Conservation (phyloP, 768 basidiomycete species). For the Omphalotus guepiniiformis region DNA sequence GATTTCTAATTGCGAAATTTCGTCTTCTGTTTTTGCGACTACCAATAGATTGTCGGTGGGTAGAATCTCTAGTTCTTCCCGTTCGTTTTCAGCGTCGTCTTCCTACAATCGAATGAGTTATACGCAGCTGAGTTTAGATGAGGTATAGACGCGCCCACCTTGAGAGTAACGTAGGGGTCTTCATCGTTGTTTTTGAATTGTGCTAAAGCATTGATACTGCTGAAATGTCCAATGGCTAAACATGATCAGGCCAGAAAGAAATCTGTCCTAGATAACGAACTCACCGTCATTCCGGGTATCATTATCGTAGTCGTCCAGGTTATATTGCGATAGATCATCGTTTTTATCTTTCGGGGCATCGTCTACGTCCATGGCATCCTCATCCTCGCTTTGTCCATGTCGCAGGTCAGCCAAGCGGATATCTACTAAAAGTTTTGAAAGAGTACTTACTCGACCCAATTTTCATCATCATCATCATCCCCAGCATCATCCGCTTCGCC, state of each 20-base stretch:
- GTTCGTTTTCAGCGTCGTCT: conserved; percentile 69
- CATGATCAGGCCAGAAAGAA: too few species aligned
- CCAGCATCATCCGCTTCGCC: conserved; percentile 58
- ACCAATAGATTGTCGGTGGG: conserved; percentile 93
- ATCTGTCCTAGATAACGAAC: not conserved
- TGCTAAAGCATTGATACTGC: conserved; percentile 91
- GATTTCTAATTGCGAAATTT: conserved; percentile 91
- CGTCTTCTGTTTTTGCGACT: conserved; percentile 92
- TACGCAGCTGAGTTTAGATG: conserved; percentile 3
- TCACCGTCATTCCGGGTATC: conserved; percentile 46
- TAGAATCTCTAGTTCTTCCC: conserved; percentile 82
- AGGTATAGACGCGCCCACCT: conserved; percentile 57
- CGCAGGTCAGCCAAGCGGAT: too few species aligned
- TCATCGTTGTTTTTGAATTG: conserved; percentile 90
- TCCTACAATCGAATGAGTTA: conserved; percentile 37
- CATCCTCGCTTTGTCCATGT: conserved; percentile 48
- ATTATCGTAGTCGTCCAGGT: conserved; percentile 89
- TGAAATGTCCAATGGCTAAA: conserved; percentile 76
- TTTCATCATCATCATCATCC: conserved; percentile 42
- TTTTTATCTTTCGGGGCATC: conserved; percentile 30
- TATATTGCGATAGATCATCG: conserved; percentile 82
- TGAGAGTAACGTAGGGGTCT: conserved; percentile 95
- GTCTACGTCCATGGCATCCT: conserved; percentile 64
- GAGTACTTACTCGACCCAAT: conserved; percentile 86
- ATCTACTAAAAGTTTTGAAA: too few species aligned